Evolutionary conservation across 1,139 yeast species (phyloP).

Genomic region (Hyphopichia pseudoburtonii): DNA sequence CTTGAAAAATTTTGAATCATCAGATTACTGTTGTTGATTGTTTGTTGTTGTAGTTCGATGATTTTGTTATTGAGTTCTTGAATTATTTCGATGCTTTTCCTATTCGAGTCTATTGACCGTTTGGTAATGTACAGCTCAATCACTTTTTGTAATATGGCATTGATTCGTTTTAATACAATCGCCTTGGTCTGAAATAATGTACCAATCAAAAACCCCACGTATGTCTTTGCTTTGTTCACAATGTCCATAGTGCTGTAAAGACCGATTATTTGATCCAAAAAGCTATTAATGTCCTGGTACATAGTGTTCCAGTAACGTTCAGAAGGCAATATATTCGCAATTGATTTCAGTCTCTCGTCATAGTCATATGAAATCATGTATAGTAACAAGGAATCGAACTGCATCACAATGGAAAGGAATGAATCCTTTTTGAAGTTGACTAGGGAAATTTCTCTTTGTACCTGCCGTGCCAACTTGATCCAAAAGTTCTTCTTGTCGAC

Average conservation of each 20-base stretch:
- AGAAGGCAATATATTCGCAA: slow-evolving; percentile 25
- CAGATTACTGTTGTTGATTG: slow-evolving; percentile 22
- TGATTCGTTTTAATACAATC: slow-evolving; percentile 29
- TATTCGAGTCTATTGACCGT: slow-evolving; percentile 6
- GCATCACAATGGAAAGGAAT: slow-evolving; percentile 24
- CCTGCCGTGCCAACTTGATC: slow-evolving; percentile 29
- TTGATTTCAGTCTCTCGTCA: slow-evolving; percentile 33
- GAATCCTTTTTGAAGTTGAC: slow-evolving; percentile 17
- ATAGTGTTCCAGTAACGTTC: slow-evolving; percentile 38
- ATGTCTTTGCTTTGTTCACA: slow-evolving; percentile 19
- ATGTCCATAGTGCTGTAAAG: slow-evolving; percentile 14
- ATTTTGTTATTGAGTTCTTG: slow-evolving; percentile 23
- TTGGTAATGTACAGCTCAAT: slow-evolving; percentile 24
- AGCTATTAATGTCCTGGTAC: slow-evolving; percentile 23
- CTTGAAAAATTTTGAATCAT: slow-evolving; percentile 20
- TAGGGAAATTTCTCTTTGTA: slow-evolving; percentile 23
- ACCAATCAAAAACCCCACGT: slow-evolving; percentile 23
- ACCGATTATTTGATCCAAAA: slow-evolving; percentile 23
- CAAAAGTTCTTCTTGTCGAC: slow-evolving; percentile 27
- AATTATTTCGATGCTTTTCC: slow-evolving; percentile 1
- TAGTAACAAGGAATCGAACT: slow-evolving; percentile 33
- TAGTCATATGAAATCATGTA: slow-evolving; percentile 32
- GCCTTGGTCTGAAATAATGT: slow-evolving; percentile 31
- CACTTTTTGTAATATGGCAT: slow-evolving; percentile 24
- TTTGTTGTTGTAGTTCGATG: slow-evolving; percentile 28